Conservation (phyloP, 805 yeast species). For the Yamadazyma scolyti region DNA sequence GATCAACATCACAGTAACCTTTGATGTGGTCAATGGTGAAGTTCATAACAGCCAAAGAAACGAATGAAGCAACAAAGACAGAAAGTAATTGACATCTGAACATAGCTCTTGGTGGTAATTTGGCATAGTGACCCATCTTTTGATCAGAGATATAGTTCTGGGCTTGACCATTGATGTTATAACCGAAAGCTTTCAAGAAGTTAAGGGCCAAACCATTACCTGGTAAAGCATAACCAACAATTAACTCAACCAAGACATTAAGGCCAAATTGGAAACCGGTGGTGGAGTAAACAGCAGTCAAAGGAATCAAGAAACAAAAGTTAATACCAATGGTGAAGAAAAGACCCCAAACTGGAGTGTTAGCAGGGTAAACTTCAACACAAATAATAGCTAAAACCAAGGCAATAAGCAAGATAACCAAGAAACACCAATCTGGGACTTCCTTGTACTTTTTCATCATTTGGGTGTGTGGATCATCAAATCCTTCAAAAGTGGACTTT, state of each 20-base stretch:
- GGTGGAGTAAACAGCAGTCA: conserved; percentile 22
- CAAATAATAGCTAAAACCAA: conserved; percentile 30
- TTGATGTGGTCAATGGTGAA: conserved; percentile 25
- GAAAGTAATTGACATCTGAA: conserved; percentile 38
- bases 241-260: conserved; percentile 34
- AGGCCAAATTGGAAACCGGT: conserved; percentile 32
- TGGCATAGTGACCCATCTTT: conserved; percentile 62
- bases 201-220: conserved; percentile 33
- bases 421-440: conserved; percentile 31
- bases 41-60: conserved; percentile 23
- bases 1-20: conserved; percentile 38
- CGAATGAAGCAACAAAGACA: conserved; percentile 19
- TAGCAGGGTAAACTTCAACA: conserved; percentile 26
- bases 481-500: conserved; percentile 29
- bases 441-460: conserved; percentile 32
- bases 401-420: conserved; percentile 21
- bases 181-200: conserved; percentile 59
- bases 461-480: conserved; percentile 27
- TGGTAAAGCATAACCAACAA: conserved; percentile 35
- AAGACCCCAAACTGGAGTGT: conserved; percentile 35
- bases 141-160: conserved; percentile 50
- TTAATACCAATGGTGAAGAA: conserved; percentile 32
- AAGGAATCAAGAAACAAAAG: conserved; percentile 29
- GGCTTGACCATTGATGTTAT: conserved; percentile 55
- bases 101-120: conserved; percentile 55